These are phyloP conservation scores for Triticum monococcum DNA, from an alignment of 176 grass and related monocot genomes.

Conservation along the genomic window DNA sequence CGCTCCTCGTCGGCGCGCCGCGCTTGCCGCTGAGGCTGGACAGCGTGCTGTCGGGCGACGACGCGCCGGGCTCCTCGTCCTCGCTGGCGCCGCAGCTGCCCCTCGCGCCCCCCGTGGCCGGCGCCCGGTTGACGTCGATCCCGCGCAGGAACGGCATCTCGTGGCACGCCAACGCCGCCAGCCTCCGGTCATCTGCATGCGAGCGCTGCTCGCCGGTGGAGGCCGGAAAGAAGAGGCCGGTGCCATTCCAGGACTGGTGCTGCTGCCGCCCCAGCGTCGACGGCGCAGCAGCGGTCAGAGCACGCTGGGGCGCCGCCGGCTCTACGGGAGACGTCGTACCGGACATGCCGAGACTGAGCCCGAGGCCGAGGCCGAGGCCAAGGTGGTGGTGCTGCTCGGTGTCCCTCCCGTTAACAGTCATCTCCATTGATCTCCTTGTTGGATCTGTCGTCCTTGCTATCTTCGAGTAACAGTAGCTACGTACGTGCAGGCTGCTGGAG, in stretches of 20 bases:
- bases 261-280: background rate
- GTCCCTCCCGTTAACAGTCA: slow-evolving; percentile 22
- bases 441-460: background rate
- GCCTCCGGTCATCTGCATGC: slow-evolving; percentile 7
- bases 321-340: background rate
- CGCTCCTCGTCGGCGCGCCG: slow-evolving; percentile 9
- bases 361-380: slow-evolving; percentile 8
- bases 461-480: background rate
- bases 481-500: background rate
- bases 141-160: slow-evolving; percentile 64
- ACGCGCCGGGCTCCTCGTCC: slow-evolving; percentile 68
- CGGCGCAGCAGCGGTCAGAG: background rate
- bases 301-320: background rate
- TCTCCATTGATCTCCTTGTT: background rate
- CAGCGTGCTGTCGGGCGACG: slow-evolving; percentile 79
- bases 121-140: slow-evolving; percentile 77
- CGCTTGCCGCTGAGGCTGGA: slow-evolving; percentile 64
- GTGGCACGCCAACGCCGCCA: slow-evolving; percentile 25
- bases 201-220: background rate
- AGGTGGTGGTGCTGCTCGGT: background rate
- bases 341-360: slow-evolving; percentile 54
- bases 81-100: slow-evolving; percentile 38
- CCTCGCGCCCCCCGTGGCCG: slow-evolving; percentile 8
- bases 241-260: slow-evolving; percentile 35
- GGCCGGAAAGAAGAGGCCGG: slow-evolving; percentile 32